phyloP scores from a whole-genome alignment of 1,284 basidiomycete species.

The Inonotus obliquus region DNA sequence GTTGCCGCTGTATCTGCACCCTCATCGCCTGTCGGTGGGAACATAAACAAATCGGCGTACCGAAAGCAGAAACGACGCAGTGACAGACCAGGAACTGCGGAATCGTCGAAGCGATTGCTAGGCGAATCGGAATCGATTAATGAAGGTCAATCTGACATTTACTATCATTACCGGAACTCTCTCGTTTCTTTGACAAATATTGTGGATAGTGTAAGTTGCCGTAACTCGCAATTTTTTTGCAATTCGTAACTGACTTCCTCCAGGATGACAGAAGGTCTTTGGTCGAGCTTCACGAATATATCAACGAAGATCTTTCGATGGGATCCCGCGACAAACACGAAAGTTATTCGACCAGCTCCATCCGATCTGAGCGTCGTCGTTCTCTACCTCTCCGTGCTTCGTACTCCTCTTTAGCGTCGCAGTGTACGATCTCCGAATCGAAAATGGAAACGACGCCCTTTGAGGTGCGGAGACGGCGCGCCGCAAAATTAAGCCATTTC shows the following conservation, averaged over 20 bases:
- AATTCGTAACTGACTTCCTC: constrained; percentile 7
- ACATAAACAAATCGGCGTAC: constrained; percentile 47
- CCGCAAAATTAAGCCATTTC: constrained; percentile 77
- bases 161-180: constrained; percentile 72
- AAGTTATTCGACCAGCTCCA: constrained; percentile 16
- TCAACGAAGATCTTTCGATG: constrained; percentile 29
- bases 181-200: constrained; percentile 72
- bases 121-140: constrained; percentile 18
- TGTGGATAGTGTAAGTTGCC: constrained; percentile 57
- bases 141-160: constrained; percentile 42
- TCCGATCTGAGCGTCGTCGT: constrained; percentile 52
- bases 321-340: constrained; percentile 19
- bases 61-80: constrained; percentile 39
- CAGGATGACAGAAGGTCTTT: constrained; percentile 72
- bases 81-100: constrained; percentile 47
- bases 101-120: constrained; percentile 50
- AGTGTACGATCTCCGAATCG: constrained; percentile 35
- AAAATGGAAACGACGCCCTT: constrained; percentile 50
- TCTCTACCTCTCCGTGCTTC: constrained; percentile 67
- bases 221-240: constrained; percentile 1
- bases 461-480: constrained; percentile 62
- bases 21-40: constrained; percentile 31
- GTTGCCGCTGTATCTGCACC: constrained; percentile 15
- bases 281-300: constrained; percentile 65
- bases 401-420: constrained; percentile 52